Evolutionary conservation across 2,329 filamentous ascomycete genomes (phyloP).

Genomic region (Arthrobotrys pseudoclavata): DNA sequence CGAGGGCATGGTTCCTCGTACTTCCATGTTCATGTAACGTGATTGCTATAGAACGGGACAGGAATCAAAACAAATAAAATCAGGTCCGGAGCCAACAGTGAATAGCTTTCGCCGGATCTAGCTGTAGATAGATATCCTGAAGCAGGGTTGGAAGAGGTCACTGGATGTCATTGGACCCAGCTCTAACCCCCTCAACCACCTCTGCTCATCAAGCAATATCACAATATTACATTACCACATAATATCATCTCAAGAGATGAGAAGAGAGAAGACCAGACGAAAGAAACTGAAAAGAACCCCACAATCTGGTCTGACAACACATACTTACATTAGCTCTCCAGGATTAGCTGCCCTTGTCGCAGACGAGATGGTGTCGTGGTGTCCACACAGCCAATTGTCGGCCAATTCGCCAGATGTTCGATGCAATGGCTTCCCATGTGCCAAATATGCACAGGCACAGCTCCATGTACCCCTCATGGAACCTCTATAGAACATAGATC

Average conservation of each 20-base stretch:
- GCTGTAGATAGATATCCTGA: slow-evolving; percentile 11
- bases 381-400: slow-evolving; percentile 58
- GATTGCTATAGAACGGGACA: slow-evolving; percentile 24
- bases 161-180: slow-evolving; percentile 39
- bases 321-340: slow-evolving; percentile 60
- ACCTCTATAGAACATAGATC: slow-evolving; percentile 51
- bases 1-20: slow-evolving; percentile 12
- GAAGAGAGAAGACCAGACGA: slow-evolving; percentile 29
- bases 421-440: slow-evolving; percentile 48
- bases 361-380: slow-evolving; percentile 58
- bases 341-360: slow-evolving; percentile 56
- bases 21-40: slow-evolving; percentile 39
- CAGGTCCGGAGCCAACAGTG: slow-evolving; percentile 15
- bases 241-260: slow-evolving; percentile 18
- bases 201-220: slow-evolving; percentile 40
- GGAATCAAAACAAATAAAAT: slow-evolving; percentile 34
- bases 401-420: slow-evolving; percentile 52
- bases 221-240: slow-evolving; percentile 27
- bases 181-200: slow-evolving; percentile 19
- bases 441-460: slow-evolving; percentile 35
- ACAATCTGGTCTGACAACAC: slow-evolving; percentile 54
- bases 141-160: slow-evolving; percentile 37
- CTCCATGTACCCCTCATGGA: slow-evolving; percentile 35
- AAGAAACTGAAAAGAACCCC: slow-evolving; percentile 45
- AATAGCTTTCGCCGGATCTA: slow-evolving; percentile 36